Evolutionary conservation across 2,329 filamentous ascomycete species (phyloP), one percentile per base, ranked within the genome.

Genomic region (Ciborinia camelliae): DNA sequence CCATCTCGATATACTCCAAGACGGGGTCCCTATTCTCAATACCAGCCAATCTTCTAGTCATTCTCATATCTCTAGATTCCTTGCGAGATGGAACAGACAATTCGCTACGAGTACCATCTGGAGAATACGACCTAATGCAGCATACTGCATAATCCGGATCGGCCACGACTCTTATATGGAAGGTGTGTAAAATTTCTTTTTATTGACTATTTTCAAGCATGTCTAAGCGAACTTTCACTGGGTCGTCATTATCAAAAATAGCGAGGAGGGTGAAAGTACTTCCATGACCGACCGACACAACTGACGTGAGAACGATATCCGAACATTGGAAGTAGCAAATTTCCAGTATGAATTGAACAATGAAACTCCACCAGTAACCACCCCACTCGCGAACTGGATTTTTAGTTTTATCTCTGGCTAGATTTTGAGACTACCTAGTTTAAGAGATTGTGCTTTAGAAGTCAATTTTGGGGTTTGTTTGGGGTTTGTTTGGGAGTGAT

Each of bases 1-100:
- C 20, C 28, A 18, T 55, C 41, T 67, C 59, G 9, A 63, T 48
- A 32, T 51, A 66, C 48, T 61, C 54, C 12, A 45, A 35, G 1
- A 65, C 52, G 37, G 67, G 62, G 61, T 74, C 72, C 15, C 66
- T 65, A 39, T 64, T 66, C 58, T 75, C 74, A 32, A 76, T 71
- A 12, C 64, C 66, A 10, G 68, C 67, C 67, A 75, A 75, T 45
- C 68, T 66, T 55, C 73, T 73, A 37, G 75, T 65, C 47, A 76
- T 57, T 20, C 73, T 71, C 52, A 54, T 39, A 54, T 39, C 4
- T 39, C 35, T 28, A n/a, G 32, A 39, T 39, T 39, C 2, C 35
- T 39, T 28, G 35, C 35, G 12, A 39, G 52, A 20, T 54, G 32
- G 2, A 54, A 39, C 8, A 39, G 1, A 9, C n/a, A 12, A 8